A percentile compares a stretch with the other conserved stretches of the same genome.
Evolutionary conservation across 164 flowering plant genomes (phyloP).

Genomic region (Tinospora cordifolia): DNA sequence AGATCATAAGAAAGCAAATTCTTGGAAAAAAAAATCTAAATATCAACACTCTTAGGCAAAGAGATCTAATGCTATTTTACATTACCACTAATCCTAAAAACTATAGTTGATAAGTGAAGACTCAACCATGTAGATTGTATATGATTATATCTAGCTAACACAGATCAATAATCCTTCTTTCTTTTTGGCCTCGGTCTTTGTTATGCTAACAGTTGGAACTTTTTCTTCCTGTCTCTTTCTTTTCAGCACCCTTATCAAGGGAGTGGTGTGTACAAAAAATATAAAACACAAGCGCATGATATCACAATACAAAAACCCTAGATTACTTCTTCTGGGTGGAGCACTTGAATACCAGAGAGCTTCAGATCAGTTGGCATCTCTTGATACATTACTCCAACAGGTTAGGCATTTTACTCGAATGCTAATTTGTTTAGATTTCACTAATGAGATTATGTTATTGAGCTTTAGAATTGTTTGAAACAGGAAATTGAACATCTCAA

Average conservation of each 20-base stretch:
- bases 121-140: too few relatives aligned
- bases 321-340: constrained; percentile 83
- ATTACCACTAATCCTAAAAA: too few relatives aligned
- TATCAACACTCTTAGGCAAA: too few relatives aligned
- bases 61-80: too few relatives aligned
- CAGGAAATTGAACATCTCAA: constrained; percentile 95
- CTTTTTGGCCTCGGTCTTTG: not conserved
- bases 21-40: too few relatives aligned
- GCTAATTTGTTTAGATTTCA: not conserved
- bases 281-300: constrained; percentile 98
- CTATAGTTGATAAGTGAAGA: too few relatives aligned
- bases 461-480: constrained; percentile 12
- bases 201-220: not conserved
- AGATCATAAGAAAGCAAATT: too few relatives aligned
- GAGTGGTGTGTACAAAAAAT: constrained; percentile 94
- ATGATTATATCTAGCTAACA: too few relatives aligned
- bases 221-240: constrained; percentile 7
- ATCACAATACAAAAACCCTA: constrained; percentile 81
- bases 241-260: constrained; percentile 74
- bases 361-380: constrained; percentile 75
- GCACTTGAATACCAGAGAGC: constrained; percentile 83
- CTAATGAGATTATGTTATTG: not conserved
- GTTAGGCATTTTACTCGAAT: constrained; percentile 26
- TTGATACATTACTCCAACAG: constrained; percentile 83
- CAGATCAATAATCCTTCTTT: not conserved